These are phyloP conservation scores for Colletotrichum viniferum DNA, from an alignment of 2,329 filamentous ascomycete genomes.

Conservation along the genomic window DNA sequence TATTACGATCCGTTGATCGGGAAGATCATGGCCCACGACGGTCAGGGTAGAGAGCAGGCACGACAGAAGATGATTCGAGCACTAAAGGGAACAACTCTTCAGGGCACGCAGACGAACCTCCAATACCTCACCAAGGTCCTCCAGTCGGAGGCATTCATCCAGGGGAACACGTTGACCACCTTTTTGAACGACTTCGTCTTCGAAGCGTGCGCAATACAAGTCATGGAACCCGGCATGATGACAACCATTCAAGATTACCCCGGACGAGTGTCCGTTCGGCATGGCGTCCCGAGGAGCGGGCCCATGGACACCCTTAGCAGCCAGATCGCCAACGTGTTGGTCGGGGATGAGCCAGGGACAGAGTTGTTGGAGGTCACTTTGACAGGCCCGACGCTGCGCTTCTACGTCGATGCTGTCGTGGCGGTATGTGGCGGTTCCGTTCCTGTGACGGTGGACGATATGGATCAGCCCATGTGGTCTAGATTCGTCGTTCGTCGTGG, in stretches of 20 bases:
- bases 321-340: constrained; percentile 62
- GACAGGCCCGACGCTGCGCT: not conserved
- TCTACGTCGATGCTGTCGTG: not conserved
- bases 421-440: not conserved
- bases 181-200: not conserved
- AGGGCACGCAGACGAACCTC: not conserved
- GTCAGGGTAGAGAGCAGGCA: constrained; percentile 45
- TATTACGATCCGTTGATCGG: constrained; percentile 63
- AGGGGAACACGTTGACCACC: not conserved
- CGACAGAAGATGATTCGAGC: constrained; percentile 44
- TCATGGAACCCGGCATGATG: not conserved
- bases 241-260: constrained; percentile 60
- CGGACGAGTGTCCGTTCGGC: constrained; percentile 58
- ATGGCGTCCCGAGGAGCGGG: constrained; percentile 63
- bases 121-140: not conserved
- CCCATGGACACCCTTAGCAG: constrained; percentile 67
- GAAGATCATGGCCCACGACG: constrained; percentile 62
- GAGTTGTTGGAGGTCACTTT: constrained; percentile 54
- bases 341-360: constrained; percentile 55
- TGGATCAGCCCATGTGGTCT: not conserved
- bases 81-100: not conserved
- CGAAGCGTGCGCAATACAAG: not conserved
- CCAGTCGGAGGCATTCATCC: not conserved
- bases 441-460: not conserved
- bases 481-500: not conserved